phyloP scores from a whole-genome alignment of 1,139 yeast genomes.

The Magnusiomyces magnusii region DNA sequence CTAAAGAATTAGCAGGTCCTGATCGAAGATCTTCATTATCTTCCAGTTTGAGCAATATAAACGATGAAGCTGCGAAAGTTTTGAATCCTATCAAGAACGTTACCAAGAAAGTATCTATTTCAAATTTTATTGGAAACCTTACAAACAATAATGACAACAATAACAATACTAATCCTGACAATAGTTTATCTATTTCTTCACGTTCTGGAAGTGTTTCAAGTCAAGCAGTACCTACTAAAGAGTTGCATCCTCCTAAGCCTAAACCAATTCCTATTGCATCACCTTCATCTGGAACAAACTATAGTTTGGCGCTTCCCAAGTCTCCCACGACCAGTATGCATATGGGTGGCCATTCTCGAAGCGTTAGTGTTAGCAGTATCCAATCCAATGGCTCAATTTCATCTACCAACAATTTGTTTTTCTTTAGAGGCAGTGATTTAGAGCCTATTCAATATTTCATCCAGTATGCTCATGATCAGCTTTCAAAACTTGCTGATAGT shows the following conservation, averaged over 20 bases:
- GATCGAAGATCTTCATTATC: neutral
- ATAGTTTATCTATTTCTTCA: neutral
- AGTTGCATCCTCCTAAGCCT: neutral
- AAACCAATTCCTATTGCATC: neutral
- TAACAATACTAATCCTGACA: neutral
- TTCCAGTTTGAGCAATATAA: neutral
- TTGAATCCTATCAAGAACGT: neutral
- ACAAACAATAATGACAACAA: neutral
- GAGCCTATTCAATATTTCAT: conserved; percentile 6
- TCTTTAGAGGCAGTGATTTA: neutral
- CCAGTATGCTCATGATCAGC: conserved; percentile 7
- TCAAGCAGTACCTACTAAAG: neutral
- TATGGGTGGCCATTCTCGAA: neutral
- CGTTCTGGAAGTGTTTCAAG: neutral
- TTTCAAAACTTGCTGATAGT: neutral
- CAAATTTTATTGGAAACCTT: neutral
- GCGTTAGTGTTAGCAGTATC: neutral
- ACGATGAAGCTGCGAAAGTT: neutral
- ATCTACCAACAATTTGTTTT: neutral
- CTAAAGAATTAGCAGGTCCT: neutral
- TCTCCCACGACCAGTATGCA: neutral
- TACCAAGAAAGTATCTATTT: neutral
- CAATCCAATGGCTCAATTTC: neutral
- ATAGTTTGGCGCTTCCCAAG: neutral
- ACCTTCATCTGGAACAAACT: neutral